Percentiles rank a stretch among this genome's conserved stretches.
Conservation (phyloP, 768 basidiomycete genomes). For the Agaricus subrufescens region DNA sequence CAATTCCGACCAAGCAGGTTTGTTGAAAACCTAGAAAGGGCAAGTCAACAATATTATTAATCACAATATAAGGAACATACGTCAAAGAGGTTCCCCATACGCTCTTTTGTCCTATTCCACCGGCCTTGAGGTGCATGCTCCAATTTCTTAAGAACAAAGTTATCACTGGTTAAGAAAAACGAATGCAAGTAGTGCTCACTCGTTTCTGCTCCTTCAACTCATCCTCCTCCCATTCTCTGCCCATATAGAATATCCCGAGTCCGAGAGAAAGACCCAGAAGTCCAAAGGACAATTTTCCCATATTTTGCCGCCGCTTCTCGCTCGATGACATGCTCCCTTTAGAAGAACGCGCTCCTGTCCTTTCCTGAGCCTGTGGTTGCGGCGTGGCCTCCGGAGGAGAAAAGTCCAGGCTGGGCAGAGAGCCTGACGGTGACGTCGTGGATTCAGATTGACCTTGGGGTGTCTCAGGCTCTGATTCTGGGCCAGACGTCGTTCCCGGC, state of each 20-base stretch:
- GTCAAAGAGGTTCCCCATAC: slow-evolving; percentile 64
- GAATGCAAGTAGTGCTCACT: slow-evolving; percentile 33
- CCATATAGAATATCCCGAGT: slow-evolving; percentile 59
- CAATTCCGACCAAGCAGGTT: slow-evolving; percentile 90
- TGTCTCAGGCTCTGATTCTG: slow-evolving; percentile 17
- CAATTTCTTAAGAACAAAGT: slow-evolving; percentile 34
- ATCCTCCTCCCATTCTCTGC: slow-evolving; percentile 72
- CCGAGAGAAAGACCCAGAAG: slow-evolving; percentile 53
- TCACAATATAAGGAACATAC: slow-evolving; percentile 34
- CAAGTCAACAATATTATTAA: not conserved
- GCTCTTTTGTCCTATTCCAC: slow-evolving; percentile 58
- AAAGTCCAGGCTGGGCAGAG: slow-evolving; percentile 59
- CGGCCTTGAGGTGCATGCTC: slow-evolving; percentile 59
- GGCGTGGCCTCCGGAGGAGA: slow-evolving; percentile 46
- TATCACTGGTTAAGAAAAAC: not conserved
- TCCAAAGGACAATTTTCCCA: slow-evolving; percentile 51
- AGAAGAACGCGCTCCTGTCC: slow-evolving; percentile 75
- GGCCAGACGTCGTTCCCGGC: slow-evolving; percentile 7
- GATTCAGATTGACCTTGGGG: slow-evolving; percentile 12
- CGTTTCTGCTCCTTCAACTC: slow-evolving; percentile 62
- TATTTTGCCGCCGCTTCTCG: slow-evolving; percentile 60
- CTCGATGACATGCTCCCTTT: slow-evolving; percentile 75
- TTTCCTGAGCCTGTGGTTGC: slow-evolving; percentile 27
- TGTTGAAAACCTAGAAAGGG: slow-evolving; percentile 71
- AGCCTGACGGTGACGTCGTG: slow-evolving; percentile 11